Evolutionary conservation across 1,139 yeast species (phyloP).

Genomic region (Pichia terricola): DNA sequence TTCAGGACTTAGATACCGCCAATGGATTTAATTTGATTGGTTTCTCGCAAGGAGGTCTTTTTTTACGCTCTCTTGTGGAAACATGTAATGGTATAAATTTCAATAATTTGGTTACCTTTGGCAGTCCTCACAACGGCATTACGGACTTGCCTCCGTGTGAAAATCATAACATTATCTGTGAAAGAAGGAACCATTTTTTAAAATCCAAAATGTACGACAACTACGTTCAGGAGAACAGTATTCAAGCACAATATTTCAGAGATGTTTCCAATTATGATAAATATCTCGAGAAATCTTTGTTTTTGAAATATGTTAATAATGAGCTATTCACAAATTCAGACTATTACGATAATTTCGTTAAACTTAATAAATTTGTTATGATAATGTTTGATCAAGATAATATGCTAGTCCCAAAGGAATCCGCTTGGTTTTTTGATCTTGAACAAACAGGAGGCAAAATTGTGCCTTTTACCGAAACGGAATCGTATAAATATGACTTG

Average conservation of each 20-base stretch:
- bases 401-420: constrained; percentile 63
- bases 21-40: constrained; percentile 69
- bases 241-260: constrained; percentile 74
- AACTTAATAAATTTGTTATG: constrained; percentile 46
- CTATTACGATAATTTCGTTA: constrained; percentile 35
- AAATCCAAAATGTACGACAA: constrained; percentile 54
- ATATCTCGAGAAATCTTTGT: constrained; percentile 20
- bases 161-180: constrained; percentile 49
- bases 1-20: constrained; percentile 20
- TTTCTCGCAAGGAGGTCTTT: constrained; percentile 76
- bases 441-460: constrained; percentile 35
- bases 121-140: constrained; percentile 77
- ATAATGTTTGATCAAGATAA: constrained; percentile 52
- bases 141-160: constrained; percentile 59
- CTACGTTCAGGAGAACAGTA: constrained; percentile 45
- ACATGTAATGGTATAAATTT: constrained; percentile 40
- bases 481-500: constrained; percentile 41
- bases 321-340: constrained; percentile 31
- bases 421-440: constrained; percentile 56
- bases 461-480: constrained; percentile 41
- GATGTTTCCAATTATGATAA: constrained; percentile 30
- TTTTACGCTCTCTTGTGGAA: constrained; percentile 57
- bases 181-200: constrained; percentile 42
- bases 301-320: constrained; percentile 57
- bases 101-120: constrained; percentile 57